Evolutionary conservation across 257 asterid genomes (phyloP), one percentile per base, ranked within the genome.

Genomic region (Solanum ossicruentum): DNA sequence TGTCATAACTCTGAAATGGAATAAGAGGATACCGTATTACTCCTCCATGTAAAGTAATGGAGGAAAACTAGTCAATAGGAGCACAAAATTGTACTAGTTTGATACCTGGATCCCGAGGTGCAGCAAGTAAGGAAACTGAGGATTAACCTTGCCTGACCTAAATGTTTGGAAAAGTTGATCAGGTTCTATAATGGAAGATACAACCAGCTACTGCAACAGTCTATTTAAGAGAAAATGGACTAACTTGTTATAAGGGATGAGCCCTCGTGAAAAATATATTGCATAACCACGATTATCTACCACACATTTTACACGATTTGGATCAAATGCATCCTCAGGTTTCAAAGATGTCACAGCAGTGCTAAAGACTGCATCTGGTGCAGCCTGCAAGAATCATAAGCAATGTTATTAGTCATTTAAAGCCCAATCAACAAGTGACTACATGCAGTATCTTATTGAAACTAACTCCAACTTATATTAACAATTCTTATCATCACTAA

Each of bases 341-440:
- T 93, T 93, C 91, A 96, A 86, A 45, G 98, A 86, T 81, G 97
- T 96, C 85, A 89, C 97, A 23, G 98, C 98, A 8, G 98, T 94
- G 92, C 98, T 94, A 88, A 96, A 96, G 87, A 96, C 97, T 47
- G 98, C 99, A 92, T 96, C 98, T 9, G 98, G 98, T 71, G 99
- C 88, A 87, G 91, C 94, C 99, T 96, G 88, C 91, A 85, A 70
- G 18, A 71, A 87, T 84, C 82, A 77, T 26, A 77, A 77, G n/a
- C 51, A 45, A 49, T 77, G 82, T 28, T 77, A 13, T 51, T 49
- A 51, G 82, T 51, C 47, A 77, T 77, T 77, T 77, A 23, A 23
- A 51, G 39, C 26, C 8, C 20, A 63, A 63, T 12, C 71, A 0
- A 63, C 41, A 12, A 63, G 41, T 63, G 71, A 63, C 41, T 63